Evolutionary conservation across 345 rosid genomes (phyloP).

Genomic region (Hibiscus syriacus): DNA sequence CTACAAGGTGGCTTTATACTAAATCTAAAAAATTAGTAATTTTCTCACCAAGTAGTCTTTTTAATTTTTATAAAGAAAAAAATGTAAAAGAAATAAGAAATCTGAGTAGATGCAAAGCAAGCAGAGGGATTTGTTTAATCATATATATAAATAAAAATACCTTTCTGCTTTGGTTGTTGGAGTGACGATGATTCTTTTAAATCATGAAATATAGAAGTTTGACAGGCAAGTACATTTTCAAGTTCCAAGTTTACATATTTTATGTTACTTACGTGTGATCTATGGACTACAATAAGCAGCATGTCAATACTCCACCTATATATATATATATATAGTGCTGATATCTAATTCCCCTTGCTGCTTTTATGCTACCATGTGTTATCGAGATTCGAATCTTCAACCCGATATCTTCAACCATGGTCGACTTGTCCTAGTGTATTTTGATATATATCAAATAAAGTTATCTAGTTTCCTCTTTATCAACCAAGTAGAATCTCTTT

Average conservation of each 20-base stretch:
- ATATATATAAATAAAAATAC: no score
- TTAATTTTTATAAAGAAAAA: background rate
- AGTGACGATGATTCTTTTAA: background rate
- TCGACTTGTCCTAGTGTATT: background rate
- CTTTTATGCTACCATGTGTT: background rate
- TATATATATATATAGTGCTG: background rate
- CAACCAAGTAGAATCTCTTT: background rate
- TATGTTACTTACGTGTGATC: background rate
- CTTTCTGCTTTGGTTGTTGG: background rate
- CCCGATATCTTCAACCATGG: no score
- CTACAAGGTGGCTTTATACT: no score
- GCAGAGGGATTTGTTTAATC: no score
- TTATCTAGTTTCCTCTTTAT: background rate
- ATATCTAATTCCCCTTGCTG: background rate
- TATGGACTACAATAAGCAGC: background rate
- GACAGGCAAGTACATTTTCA: background rate
- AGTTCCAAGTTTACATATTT: background rate
- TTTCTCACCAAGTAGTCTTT: background rate
- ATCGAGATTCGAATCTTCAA: no score
- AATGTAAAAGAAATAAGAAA: no score
- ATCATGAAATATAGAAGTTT: background rate
- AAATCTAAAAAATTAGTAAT: no score
- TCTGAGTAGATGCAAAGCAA: no score
- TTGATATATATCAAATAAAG: background rate
- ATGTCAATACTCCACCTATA: background rate